Conservation (phyloP, 352 stramenopile genomes). For the Thraustotheca clavata region DNA sequence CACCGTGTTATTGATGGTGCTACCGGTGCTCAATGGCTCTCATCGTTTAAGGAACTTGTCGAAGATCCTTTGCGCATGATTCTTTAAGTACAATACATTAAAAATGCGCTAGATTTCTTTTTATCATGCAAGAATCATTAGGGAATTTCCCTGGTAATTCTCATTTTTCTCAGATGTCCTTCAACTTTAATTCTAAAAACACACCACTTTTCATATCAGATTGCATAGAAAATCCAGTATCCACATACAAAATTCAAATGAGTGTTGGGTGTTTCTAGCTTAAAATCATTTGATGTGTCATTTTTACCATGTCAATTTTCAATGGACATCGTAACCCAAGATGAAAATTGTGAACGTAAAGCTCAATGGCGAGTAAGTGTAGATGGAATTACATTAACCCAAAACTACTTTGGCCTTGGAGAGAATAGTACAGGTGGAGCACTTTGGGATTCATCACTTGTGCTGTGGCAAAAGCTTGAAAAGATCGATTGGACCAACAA, state of each 20-base stretch:
- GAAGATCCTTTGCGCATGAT: conserved; percentile 96
- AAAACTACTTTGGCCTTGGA: conserved; percentile 17
- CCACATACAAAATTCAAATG: too few species aligned
- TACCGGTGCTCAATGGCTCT: conserved; percentile 93
- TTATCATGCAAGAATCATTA: not conserved
- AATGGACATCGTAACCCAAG: not conserved
- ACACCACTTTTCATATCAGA: too few species aligned
- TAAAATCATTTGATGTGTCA: not conserved
- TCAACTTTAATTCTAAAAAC: too few species aligned
- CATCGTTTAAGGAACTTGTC: conserved; percentile 94
- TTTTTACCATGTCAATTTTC: not conserved
- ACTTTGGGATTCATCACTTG: conserved; percentile 72
- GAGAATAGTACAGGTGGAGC: conserved; percentile 54
- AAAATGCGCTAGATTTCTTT: not conserved
- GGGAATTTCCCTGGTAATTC: conserved; percentile 3
- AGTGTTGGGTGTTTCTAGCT: not conserved
- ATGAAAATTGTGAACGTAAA: conserved; percentile 18
- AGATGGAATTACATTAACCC: conserved; percentile 9
- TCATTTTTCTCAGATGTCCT: too few species aligned
- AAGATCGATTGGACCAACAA: conserved; percentile 29
- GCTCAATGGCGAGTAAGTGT: conserved; percentile 6
- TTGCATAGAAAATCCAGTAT: too few species aligned
- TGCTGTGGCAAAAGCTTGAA: conserved; percentile 55
- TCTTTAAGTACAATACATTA: conserved; percentile 59
- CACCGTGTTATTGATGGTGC: conserved; percentile 97